Evolutionary conservation across 1,284 basidiomycete species (phyloP), one percentile per base, ranked within the genome.

Genomic region (Vanrija sp.): DNA sequence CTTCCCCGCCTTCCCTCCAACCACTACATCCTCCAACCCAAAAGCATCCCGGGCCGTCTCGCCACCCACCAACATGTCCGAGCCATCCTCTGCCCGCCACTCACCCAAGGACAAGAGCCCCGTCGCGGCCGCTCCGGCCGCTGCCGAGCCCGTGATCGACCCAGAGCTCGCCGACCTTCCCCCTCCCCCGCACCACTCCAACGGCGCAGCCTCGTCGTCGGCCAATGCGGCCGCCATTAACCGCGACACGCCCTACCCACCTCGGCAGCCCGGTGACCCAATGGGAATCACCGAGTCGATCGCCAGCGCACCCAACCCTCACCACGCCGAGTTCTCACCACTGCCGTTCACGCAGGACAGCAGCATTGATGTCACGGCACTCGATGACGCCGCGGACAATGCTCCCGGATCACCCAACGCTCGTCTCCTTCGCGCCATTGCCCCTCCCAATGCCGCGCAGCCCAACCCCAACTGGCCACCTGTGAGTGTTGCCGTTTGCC

Each of bases 361-460:
- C 20, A 62, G 59, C 10, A 57, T 69, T 31, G 69, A 72, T 39
- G 51, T 66, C 2, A 53, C 62, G 10, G 64, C 64, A 8, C 56
- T 68, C 19, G 58, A 63, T 39, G 54, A 49, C n/a, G 63, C 56
- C 18, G 57, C 52, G 18, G 64, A 54, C 18, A 63, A 63, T 44
- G 61, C 63, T 51, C 72, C 70, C 4, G 72, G 72, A n/a, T 69
- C 67, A 45, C 72, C 72, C 1, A 69, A 67, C 12, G 63, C 66
- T 4, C 68, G 69, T 48, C 54, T 72, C 18, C 65, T 74, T 57
- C 55, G 68, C 31, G 70, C 68, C 8, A 70, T 72, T 24, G 72
- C 70, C 5, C 72, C 72, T 16, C 68, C 68, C 15, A 68, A 70
- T 41, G 72, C 72, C 1, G 60, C 63, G 6, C 66, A 67, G 59